Percentiles rank a stretch among this genome's conserved stretches.
Evolutionary conservation across 2,329 filamentous ascomycete species (phyloP).

Genomic region (Colletotrichum musicola): DNA sequence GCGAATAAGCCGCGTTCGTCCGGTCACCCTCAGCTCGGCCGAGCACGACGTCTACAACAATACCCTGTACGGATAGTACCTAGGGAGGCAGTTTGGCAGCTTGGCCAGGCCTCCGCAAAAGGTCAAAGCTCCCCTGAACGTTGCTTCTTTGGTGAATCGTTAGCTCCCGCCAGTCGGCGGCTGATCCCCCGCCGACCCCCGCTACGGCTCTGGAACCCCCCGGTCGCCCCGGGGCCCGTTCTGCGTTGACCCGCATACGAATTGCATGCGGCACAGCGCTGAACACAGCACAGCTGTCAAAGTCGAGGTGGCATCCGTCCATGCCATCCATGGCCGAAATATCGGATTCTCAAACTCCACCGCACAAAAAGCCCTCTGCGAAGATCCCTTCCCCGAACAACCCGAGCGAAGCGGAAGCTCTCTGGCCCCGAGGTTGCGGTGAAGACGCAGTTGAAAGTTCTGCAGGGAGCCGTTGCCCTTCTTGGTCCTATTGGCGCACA

Average conservation of each 20-base stretch:
- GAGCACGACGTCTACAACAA: too few relatives aligned
- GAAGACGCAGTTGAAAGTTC: not conserved
- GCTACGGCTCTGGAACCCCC: constrained; percentile 13
- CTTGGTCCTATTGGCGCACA: not conserved
- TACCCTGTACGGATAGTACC: not conserved
- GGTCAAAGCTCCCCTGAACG: constrained; percentile 1
- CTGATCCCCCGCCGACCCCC: constrained; percentile 21
- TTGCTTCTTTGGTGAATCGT: not conserved
- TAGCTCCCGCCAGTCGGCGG: constrained; percentile 23
- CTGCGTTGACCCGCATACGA: constrained; percentile 27
- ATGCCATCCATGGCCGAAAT: constrained; percentile 22
- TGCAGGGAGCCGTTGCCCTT: not conserved
- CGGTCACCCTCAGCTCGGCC: too few relatives aligned
- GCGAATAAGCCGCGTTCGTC: not conserved
- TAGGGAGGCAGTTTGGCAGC: not conserved
- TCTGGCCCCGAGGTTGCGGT: constrained; percentile 5
- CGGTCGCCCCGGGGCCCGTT: constrained; percentile 2
- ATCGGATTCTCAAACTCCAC: constrained; percentile 21
- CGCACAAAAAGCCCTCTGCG: not conserved
- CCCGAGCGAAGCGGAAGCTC: not conserved
- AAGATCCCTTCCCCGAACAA: not conserved
- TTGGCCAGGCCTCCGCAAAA: not conserved
- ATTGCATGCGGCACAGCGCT: constrained; percentile 25
- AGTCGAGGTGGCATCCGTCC: not conserved
- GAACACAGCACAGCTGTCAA: constrained; percentile 23